Conservation (phyloP, 768 basidiomycete species). For the Suillus subluteus region DNA sequence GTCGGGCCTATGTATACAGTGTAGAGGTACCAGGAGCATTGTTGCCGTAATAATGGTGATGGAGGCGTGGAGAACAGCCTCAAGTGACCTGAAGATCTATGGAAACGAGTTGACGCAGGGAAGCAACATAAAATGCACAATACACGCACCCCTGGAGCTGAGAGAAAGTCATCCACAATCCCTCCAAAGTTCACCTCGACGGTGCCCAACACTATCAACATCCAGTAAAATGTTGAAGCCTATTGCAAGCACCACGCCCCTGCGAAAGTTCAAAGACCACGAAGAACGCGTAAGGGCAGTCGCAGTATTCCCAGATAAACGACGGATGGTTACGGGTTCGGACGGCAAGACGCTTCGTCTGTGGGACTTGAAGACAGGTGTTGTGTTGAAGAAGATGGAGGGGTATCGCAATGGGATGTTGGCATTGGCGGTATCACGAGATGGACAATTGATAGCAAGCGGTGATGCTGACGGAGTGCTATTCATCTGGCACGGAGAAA, state of each 20-base stretch:
- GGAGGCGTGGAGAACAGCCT: background rate
- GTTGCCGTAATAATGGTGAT: too few relatives aligned
- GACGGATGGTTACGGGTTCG: background rate
- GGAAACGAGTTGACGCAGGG: background rate
- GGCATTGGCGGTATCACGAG: background rate
- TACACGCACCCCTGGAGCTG: background rate
- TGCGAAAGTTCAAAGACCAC: background rate
- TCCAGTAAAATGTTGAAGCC: background rate
- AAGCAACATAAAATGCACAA: background rate
- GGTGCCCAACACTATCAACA: background rate
- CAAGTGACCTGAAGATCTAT: background rate
- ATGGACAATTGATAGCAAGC: background rate
- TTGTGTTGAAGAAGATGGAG: constrained; percentile 3
- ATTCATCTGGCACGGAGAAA: background rate
- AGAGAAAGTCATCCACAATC: background rate
- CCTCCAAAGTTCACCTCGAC: background rate
- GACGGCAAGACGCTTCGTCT: background rate
- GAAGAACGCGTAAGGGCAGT: background rate
- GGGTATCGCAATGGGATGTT: background rate
- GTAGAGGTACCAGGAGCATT: too few relatives aligned
- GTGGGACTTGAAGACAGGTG: background rate
- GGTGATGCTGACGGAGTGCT: background rate
- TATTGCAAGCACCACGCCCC: background rate
- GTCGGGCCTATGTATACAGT: too few relatives aligned
- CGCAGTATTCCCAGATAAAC: background rate